phyloP scores from a whole-genome alignment of 2,329 filamentous ascomycete genomes.

The Monilinia vaccinii-corymbosi region DNA sequence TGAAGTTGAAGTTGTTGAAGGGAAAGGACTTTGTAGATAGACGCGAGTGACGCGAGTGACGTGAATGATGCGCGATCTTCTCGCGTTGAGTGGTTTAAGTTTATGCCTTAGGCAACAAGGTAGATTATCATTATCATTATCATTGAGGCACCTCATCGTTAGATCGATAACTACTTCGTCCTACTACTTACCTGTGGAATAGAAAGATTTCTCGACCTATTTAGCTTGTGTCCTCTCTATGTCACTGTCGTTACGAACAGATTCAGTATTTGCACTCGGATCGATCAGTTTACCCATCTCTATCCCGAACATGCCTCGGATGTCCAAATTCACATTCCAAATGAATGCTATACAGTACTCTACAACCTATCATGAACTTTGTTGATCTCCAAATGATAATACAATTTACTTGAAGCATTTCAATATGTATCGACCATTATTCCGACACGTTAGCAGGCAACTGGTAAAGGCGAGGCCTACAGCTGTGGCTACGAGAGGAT shows the following conservation, averaged over 20 bases:
- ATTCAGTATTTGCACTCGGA: not conserved
- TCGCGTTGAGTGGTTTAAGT: conserved; percentile 12
- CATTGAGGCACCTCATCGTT: no score
- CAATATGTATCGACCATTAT: conserved; percentile 25
- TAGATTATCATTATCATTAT: no score
- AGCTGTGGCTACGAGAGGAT: conserved; percentile 16
- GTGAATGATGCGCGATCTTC: conserved; percentile 7
- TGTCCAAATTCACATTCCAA: no score
- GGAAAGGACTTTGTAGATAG: not conserved
- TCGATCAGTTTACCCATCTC: not conserved
- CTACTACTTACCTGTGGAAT: not conserved
- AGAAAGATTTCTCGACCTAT: not conserved
- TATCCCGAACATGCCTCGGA: conserved; percentile 10
- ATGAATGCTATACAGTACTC: no score
- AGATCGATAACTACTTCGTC: no score
- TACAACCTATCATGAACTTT: not conserved
- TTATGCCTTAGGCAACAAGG: not conserved
- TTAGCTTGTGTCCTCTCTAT: not conserved
- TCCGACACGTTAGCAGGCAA: conserved; percentile 21
- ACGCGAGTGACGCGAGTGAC: conserved; percentile 5
- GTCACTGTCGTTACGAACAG: not conserved
- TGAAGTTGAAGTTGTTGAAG: not conserved
- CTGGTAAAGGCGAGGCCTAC: conserved; percentile 17
- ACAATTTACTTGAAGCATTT: not conserved
- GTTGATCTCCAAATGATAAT: not conserved